Base-by-base conservation (phyloP, 257 asterid genomes). In the Orobanche coerulescens region DNA sequence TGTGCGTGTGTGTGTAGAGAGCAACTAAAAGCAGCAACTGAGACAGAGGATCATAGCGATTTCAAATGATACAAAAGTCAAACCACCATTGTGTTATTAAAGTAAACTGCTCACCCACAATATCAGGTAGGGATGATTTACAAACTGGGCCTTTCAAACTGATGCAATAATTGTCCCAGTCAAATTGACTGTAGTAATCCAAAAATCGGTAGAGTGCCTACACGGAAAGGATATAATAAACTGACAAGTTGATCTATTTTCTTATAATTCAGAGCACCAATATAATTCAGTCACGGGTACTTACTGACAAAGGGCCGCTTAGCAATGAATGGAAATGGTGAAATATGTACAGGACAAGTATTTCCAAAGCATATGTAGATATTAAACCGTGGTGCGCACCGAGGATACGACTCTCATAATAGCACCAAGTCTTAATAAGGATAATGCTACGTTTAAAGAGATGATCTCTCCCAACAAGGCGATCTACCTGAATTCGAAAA, bases 351-450 rank as follows among this genome's bases (percentile, higher is more conserved):
- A 79, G 65, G 58, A 76, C 73, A 15, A 79, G 82, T 47, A 68
- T 72, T 58, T 76, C 85, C 80, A 79, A 48, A 52, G 82, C 80
- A 69, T 79, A 79, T 30, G 85, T 79, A 37, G 85, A 79, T 23
- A 90, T 67, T 71, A 90, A 79, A 67, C 97, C 95, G 59, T 86
- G 90, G 76, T 82, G 87, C 26, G 97, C 87, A 19, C 95, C 97
- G 67, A 90, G 97, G 47, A 84, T 84, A 36, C 94, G 94, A 40
- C 95, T 90, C 76, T 90, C 95, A 18, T 84, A 87, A 55, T 82
- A 90, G 75, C 94, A 86, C 97, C 97, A 90, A 58, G 90, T 72
- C 70, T 90, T 90, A 18, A 82, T 67, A 75, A 90, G 73, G 73
- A 90, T 75, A 71, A 90, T 86, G 77, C 94, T 84, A 13, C 86